Base-by-base conservation (phyloP, 148 eudicot genomes). In the Rhododendron ferrugineum region DNA sequence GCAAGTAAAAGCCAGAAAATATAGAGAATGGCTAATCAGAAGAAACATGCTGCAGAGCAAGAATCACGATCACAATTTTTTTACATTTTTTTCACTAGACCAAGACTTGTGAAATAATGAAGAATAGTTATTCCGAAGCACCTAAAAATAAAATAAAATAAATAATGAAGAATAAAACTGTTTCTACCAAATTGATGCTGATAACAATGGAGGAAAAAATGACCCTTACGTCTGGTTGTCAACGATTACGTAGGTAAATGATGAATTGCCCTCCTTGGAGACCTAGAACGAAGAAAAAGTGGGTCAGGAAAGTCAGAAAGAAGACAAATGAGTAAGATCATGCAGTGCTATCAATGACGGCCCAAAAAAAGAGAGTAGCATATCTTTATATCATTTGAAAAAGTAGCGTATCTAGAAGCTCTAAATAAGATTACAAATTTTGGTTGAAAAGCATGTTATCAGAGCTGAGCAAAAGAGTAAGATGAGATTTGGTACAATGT, bases 181-280 rank as follows among this genome's bases (percentile, higher is more conserved):
- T 8, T 30, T 56, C 40, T 11, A 30, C 34, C 54, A 60, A 60
- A 77, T 82, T n/a, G 54, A 58, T 36, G 52, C 34, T 37, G 28
- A 22, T 46, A 54, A 26, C 30, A 47, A 66, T 82, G 7, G 23
- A 9, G 9, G 49, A 73, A 60, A 76, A 83, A 73, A 66, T n/a
- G 64, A 78, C n/a, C 66, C 99, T 89, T 88, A 95, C 99, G 92
- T 95, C 87, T 97, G 91, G 42, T 88, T 91, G 88, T 97, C 99
- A n/a, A 97, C 98, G 85, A 97, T 97, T 88, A 97, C 36, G 82
- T 95, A 97, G 87, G 98, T 94, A 86, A 97, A 97, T 50, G 99
- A 95, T 60, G 99, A 97, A 89, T 94, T 95, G 40, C 98, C 99
- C 70, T 91, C 98, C 89, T 92, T 89, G 54, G 99, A 92, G n/a